Evolutionary conservation across 139 green algal species (phyloP), one percentile per base, ranked within the genome.

Genomic region (Penium margaritaceum): DNA sequence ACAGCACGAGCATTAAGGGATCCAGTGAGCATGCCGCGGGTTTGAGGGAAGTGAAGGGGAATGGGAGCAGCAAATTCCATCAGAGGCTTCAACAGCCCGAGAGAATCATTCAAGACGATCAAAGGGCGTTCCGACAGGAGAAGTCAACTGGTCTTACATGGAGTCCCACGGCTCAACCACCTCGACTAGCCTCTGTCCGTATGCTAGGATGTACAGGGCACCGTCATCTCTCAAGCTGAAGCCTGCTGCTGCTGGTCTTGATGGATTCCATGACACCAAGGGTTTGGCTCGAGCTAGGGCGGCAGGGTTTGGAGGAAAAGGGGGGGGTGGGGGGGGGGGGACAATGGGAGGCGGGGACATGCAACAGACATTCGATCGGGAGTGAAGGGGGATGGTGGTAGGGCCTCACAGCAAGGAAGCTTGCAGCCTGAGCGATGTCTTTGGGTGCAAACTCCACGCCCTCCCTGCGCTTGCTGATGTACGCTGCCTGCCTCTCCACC

Each of bases 371-470:
- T 19, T 21, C 21, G 21, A 58, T 21, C 4, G 46, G 6, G 14
- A 58, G 46, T n/a, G 41, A 21, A 51, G 41, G 46, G 17, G n/a
- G n/a, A n/a, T n/a, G n/a, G n/a, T n/a, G n/a, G n/a, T n/a, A n/a
- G n/a, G 41, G 41, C 9, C 55, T 9, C 29, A 70, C 70, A 32
- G 58, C 21, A 15, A 77, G 60, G n/a, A 77, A 77, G 7, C 63
- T 35, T 17, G 57, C 58, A 17, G 55, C 84, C 17, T 77, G 46
- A 5, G 70, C 66, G 0, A 73, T 27, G 75, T 95, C 88, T 74
- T 91, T 92, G 51, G 90, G 90, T 60, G 76, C 84, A 75, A 91
- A 94, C 51, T 87, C 81, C 19, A 88, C 88, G 1, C 62, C 32
- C 58, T 95, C 85, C 9, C 92, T 74, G 0, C 81, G 72, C 1